Evolutionary conservation across 1,284 basidiomycete species (phyloP), one percentile per base, ranked within the genome.

Genomic region (Trichosporon sp.): DNA sequence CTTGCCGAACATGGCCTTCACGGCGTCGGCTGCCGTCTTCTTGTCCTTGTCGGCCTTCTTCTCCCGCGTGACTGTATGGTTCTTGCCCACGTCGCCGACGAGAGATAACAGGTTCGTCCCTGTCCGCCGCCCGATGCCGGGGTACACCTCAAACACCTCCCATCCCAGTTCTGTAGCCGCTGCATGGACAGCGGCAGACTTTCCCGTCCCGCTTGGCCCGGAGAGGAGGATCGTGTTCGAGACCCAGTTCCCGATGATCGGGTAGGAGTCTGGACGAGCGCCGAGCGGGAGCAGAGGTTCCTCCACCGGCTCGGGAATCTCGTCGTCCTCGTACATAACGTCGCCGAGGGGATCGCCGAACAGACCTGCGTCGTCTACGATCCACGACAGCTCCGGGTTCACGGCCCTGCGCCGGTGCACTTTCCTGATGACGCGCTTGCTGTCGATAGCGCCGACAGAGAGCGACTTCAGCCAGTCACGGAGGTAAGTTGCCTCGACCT

Each of bases 111-210:
- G 84, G 74, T 90, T 92, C 43, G 90, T 87, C 1, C 92, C 93
- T 61, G 89, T 92, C 26, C 97, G 89, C 78, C 89, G 91, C 31
- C 93, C 93, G 71, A 96, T 91, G 3, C 97, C 97, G n/a, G 97
- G 92, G 83, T 95, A 93, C 8, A 99, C 93, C 82, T 99, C 97
- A 79, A 99, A 98, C 11, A 99, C 90, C 67, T 97, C 93, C 91
- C 92, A 99, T 4, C 92, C 94, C 21, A 99, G 87, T 82, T 98
- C 94, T 59, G 91, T 88, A 2, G 96, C 94, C 75, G 94, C 96
- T 0, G 96, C 95, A 80, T 97, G 93, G 0, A 98, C 91, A 5
- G 94, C 90, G 0, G 94, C 91, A 3, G 94, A 95, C 85, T 99
- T 99, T 32, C 97, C 97, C 64, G 88, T 88, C 0, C 96, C 97